Base-by-base conservation (phyloP, 2,329 filamentous ascomycete genomes). In the Dactylonectria estremocensis region DNA sequence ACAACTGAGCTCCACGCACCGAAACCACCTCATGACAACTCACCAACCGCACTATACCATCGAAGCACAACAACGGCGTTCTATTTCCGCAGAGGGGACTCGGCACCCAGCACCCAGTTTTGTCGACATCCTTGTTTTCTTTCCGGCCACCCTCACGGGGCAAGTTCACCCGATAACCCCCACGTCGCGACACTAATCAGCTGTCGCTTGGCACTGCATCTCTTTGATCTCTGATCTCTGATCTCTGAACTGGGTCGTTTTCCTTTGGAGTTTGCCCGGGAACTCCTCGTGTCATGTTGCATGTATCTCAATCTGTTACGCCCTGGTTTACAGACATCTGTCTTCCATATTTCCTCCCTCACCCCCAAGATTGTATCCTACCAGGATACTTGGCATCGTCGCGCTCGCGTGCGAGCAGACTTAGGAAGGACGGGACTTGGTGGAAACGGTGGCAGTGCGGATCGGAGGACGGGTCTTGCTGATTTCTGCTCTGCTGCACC, bases 401-500 rank as follows among this genome's bases (percentile, higher is more conserved):
- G 52, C 53, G 33, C 48, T 56, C 31, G 66, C 63, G 66, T 64
- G 66, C 57, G 20, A 60, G 73, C 69, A 72, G 74, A 72, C 57
- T 64, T 55, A 54, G 62, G 64, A 62, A 67, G 67, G 71, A 72
- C 63, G 61, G 69, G 72, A 61, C 64, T 61, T 72, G 71, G 69
- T 71, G 54, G 70, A 64, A 59, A 66, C 52, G 69, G 70, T 57
- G 69, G 73, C 74, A 76, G 73, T 71, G 67, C 69, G 71, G 70
- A 69, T 71, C 62, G 64, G 70, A 69, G 73, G 70, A 74, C 69
- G 67, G 72, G 73, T 68, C 72, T 69, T 74, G 62, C 72, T 76
- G 74, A 72, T 76, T 75, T 75, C 74, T 76, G 74, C 71, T 74
- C 68, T 76, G 74, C 73, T 76, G 70, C 74, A 72, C 70, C 73